Base-by-base conservation (phyloP, 2,329 filamentous ascomycete genomes). In the Hymenoscyphus fructigenus region DNA sequence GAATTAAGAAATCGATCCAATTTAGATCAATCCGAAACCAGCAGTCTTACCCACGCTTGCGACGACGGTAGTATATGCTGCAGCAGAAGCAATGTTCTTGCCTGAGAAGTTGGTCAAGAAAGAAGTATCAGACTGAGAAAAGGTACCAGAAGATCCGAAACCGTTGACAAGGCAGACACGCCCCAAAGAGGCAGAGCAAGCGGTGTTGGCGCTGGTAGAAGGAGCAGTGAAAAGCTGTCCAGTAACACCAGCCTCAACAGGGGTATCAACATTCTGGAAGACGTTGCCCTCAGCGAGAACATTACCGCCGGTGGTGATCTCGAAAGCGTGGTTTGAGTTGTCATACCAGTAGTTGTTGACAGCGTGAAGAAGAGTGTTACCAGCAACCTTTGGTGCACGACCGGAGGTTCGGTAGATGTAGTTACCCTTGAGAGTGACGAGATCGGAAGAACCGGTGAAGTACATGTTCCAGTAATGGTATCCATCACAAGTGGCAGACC, bases 391-490 rank as follows among this genome's bases (percentile, higher is more conserved):
- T 34, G 80, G 80, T 5, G 76, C 73, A 55, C 81, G 79, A 15
- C 80, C 80, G 1, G 78, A 79, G 23, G 77, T 75, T 69, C 81
- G 73, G 72, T 81, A 79, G 68, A 81, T 74, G 70, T 79, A 81
- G 74, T 83, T 82, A 55, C 76, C 75, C 60, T 77, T 75, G 62
- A 82, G 69, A 9, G 80, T 82, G 55, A 79, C 73, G 34, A 76
- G 70, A 65, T 81, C 80, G 23, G 71, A 72, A 10, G 75, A 74
- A 10, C 77, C 80, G 47, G 74, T 72, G 66, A 82, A 75, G 61
- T 80, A 76, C 61, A 80, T 74, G 3, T 74, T 75, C 81, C 80
- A 83, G 75, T 83, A 83, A 69, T 81, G 80, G 56, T 83, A 75
- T 28, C 73, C 74, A 63, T 83, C 78, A 67, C 81, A 83, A 29